Evolutionary conservation across 345 rosid genomes (phyloP).

Genomic region (Bretschneidera sinensis): DNA sequence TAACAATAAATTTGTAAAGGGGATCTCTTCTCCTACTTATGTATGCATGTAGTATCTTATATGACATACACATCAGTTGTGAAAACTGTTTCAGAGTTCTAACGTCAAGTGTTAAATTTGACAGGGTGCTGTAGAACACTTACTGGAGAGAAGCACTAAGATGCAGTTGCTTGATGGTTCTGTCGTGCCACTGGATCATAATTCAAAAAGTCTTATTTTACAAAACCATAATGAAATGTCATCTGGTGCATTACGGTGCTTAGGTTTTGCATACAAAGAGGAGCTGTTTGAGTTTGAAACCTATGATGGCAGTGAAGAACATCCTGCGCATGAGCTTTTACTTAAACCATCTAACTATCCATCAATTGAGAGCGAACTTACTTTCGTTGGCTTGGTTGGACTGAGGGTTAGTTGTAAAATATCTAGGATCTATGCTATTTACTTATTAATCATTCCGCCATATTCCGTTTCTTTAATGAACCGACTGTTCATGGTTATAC

Average conservation of each 20-base stretch:
- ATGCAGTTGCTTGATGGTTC: slow-evolving; percentile 69
- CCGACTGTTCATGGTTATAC: background rate
- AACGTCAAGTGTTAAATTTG: background rate
- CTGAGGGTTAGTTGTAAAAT: slow-evolving; percentile 44
- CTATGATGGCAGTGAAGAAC: slow-evolving; percentile 62
- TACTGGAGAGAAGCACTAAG: slow-evolving; percentile 58
- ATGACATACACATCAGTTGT: no score
- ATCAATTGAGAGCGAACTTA: slow-evolving; percentile 56
- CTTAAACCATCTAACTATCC: slow-evolving; percentile 50
- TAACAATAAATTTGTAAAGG: no score
- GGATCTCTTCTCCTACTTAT: no score
- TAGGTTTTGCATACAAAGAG: slow-evolving; percentile 66
- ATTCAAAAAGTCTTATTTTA: slow-evolving; percentile 33
- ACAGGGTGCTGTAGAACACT: slow-evolving; percentile 77
- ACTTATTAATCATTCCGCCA: background rate
- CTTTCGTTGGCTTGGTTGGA: slow-evolving; percentile 61
- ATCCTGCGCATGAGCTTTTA: slow-evolving; percentile 58
- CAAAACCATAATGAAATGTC: slow-evolving; percentile 54
- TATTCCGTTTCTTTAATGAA: slow-evolving; percentile 6
- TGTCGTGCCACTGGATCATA: slow-evolving; percentile 39
- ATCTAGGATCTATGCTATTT: background rate
- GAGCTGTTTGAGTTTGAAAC: slow-evolving; percentile 49
- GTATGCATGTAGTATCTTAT: background rate
- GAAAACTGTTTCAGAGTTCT: background rate
- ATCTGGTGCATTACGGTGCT: slow-evolving; percentile 49